Evolutionary conservation across 345 rosid genomes (phyloP).

Genomic region (Salix udensis): DNA sequence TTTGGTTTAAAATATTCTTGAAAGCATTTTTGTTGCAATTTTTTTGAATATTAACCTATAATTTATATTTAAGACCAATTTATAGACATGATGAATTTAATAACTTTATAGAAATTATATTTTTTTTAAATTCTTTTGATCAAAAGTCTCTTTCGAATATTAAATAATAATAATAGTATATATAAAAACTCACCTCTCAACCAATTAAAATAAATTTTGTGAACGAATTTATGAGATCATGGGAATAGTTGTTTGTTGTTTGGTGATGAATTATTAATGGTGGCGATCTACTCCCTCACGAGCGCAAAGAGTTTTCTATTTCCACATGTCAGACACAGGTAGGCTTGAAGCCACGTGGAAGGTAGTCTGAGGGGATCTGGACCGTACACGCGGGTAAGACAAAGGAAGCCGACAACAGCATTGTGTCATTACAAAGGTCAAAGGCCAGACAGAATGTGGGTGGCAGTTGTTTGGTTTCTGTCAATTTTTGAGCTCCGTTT

Average conservation of each 20-base stretch:
- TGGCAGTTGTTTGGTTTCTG: conserved; percentile 1
- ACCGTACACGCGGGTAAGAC: background rate
- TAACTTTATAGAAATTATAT: too few species aligned
- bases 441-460: background rate
- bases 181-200: too few species aligned
- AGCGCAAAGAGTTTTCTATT: background rate
- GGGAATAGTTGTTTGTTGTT: background rate
- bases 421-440: background rate
- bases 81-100: too few species aligned
- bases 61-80: too few species aligned
- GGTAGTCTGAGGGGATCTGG: background rate
- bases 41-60: too few species aligned
- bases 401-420: background rate
- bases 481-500: too few species aligned
- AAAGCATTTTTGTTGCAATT: too few species aligned
- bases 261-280: background rate
- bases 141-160: too few species aligned
- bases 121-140: too few species aligned
- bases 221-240: background rate
- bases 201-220: too few species aligned
- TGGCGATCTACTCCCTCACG: background rate
- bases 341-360: background rate
- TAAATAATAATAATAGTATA: too few species aligned
- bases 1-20: too few species aligned
- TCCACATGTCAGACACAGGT: conserved; percentile 1